Evolutionary conservation across 805 yeast genomes (phyloP), one percentile per base, ranked within the genome.

Genomic region (Metschnikowia lochheadii): DNA sequence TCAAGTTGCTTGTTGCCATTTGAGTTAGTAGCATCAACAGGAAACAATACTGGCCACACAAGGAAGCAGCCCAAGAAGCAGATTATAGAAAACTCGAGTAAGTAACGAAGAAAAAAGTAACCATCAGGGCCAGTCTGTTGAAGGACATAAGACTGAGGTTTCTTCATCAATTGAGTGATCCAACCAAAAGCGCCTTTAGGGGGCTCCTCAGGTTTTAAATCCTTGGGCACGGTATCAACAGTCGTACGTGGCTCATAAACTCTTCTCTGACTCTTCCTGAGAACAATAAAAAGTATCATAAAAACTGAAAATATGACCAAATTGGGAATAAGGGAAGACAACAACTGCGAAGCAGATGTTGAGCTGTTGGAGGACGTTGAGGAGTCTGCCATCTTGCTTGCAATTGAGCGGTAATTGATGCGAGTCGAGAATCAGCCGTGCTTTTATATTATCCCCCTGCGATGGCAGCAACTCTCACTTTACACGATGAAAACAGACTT

Each of bases 51-150:
- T 33, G 91, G 91, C 79, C 87, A 82, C 20, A 82, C 56, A 20
- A 85, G 56, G 11, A 81, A 46, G 46, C 83, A 79, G 1, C 83
- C 83, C 6, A 81, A 26, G 10, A 82, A 55, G 33, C 84, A 80
- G 36, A 85, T 54, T 10, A 74, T 56, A 3, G 77, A 75, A 53
- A 84, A 81, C 29, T 82, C 77, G 40, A 80, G 76, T 49, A 87
- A 60, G 60, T 79, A 87, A 55, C 95, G 75, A 46, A 85, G 66
- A 63, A 83, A 87, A 63, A 87, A 83, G 64, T 84, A 87, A 2
- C 94, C 94, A 67, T 87, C 95, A 32, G 82, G 65, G 48, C 91
- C 87, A 36, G 84, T 72, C 55, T 84, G 84, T 67, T 86, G 91
- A 58, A 87, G 73, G 39, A 84, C 57, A 65, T 75, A 86, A 0